Base-by-base conservation (phyloP, 1,139 yeast genomes). In the Pichia sp. region DNA sequence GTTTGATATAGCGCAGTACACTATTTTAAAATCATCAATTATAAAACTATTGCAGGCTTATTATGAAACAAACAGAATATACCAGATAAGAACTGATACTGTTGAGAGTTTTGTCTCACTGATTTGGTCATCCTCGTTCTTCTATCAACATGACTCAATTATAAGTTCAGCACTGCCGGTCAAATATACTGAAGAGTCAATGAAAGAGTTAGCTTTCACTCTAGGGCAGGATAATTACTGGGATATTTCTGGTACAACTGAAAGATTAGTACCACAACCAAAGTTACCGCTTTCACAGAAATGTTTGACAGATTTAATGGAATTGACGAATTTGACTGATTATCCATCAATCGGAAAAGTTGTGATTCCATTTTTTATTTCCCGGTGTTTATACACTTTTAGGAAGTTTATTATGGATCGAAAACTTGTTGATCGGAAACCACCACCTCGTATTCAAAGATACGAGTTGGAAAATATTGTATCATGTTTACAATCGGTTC, bases 331-430 rank as follows among this genome's bases (percentile, higher is more conserved):
- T 23, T 51, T 60, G 4, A 45, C 55, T 4, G 49, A 41, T 5
- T 39, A 34, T 21, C 39, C 46, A n/a, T 48, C 42, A 11, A 42
- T 67, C 2, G 54, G 60, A 2, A 46, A 47, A 3, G 46, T 50
- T 1, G 51, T 70, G 1, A 36, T 66, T 0, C 69, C 72, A 1
- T 72, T 62, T 44, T 58, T 77, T 30, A 56, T 68, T 1, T 63
- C 73, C 10, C 66, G 88, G 31, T 61, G 69, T 9, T 71, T 77
- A 0, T 63, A 77, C 43, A 68, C 72, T 0, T 56, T 81, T 28
- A 64, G 74, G 40, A 71, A 72, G 41, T 75, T 69, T 45, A 60
- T 77, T 8, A 68, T 76, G 3, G 79, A 77, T 46, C 70, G 67
- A 38, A 69, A 67, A 12, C 55, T 79, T 6, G 55, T 77, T 8